These are phyloP conservation scores for Solanum lycopersicoides DNA, from an alignment of 257 asterid genomes.

Conservation along the genomic window DNA sequence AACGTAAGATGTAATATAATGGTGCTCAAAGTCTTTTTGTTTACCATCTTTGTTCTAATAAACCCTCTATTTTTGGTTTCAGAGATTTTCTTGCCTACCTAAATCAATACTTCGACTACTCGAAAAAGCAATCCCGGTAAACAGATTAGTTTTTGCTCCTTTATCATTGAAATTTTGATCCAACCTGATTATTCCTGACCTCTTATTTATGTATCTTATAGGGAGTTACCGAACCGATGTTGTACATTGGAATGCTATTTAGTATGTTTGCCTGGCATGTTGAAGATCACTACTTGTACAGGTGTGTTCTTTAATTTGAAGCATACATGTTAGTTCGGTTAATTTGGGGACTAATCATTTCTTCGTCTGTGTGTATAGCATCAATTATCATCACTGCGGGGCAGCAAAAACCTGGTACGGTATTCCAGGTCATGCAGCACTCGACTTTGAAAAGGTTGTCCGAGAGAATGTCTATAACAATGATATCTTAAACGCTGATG, in stretches of 20 bases:
- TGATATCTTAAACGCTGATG: constrained; percentile 63
- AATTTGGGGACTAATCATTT: not conserved
- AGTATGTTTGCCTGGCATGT: constrained; percentile 99
- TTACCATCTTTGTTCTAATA: not conserved
- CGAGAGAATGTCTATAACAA: constrained; percentile 61
- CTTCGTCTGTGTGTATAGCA: constrained; percentile 28
- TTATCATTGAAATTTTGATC: not conserved
- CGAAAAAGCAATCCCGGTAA: constrained; percentile 84
- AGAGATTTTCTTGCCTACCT: constrained; percentile 86
- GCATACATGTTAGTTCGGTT: not conserved
- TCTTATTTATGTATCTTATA: constrained; percentile 11
- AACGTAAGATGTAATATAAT: not conserved
- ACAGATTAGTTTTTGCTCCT: not conserved
- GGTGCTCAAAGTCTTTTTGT: not conserved
- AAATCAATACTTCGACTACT: constrained; percentile 83
- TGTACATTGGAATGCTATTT: constrained; percentile 93
- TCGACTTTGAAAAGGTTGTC: constrained; percentile 76
- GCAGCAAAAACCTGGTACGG: constrained; percentile 99
- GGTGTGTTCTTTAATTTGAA: constrained; percentile 25
- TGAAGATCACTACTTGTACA: constrained; percentile 95
- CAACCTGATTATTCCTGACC: not conserved
- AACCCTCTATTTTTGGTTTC: constrained; percentile 18
- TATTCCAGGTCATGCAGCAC: constrained; percentile 89
- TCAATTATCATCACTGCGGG: constrained; percentile 96
- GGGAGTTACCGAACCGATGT: constrained; percentile 99